Conservation (phyloP, 2,329 filamentous ascomycete genomes). For the Chrysosporium keratinophilum region DNA sequence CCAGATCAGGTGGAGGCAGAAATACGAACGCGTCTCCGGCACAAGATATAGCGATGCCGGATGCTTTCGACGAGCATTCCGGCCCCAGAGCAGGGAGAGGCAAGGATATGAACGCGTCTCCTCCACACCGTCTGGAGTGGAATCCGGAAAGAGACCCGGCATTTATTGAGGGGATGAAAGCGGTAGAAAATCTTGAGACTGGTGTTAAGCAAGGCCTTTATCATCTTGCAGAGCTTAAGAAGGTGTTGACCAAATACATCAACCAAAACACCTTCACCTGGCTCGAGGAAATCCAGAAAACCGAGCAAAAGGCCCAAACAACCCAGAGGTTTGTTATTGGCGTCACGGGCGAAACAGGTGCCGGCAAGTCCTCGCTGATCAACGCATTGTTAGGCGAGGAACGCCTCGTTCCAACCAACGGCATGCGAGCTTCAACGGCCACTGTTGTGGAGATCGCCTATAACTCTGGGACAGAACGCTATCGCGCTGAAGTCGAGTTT, state of each 20-base stretch:
- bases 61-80: too few relatives aligned
- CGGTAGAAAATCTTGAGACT: slow-evolving; percentile 16
- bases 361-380: slow-evolving; percentile 53
- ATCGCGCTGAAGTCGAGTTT: slow-evolving; percentile 50
- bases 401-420: slow-evolving; percentile 45
- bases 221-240: slow-evolving; percentile 28
- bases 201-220: slow-evolving; percentile 25
- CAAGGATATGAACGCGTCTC: too few relatives aligned
- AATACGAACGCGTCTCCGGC: too few relatives aligned
- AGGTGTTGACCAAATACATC: slow-evolving; percentile 22
- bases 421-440: slow-evolving; percentile 53
- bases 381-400: slow-evolving; percentile 55
- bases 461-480: slow-evolving; percentile 41
- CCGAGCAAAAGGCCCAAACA: slow-evolving; percentile 31
- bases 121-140: background rate
- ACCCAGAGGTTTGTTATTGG: slow-evolving; percentile 44
- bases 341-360: slow-evolving; percentile 52
- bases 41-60: too few relatives aligned
- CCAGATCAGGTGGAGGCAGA: too few relatives aligned
- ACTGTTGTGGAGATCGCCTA: slow-evolving; percentile 52
- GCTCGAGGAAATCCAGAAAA: slow-evolving; percentile 34
- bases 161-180: background rate
- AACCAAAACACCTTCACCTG: slow-evolving; percentile 28
- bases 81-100: too few relatives aligned
- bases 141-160: background rate